Evolutionary conservation across 2,329 filamentous ascomycete species (phyloP).

Genomic region (Herpotrichia juniperi): DNA sequence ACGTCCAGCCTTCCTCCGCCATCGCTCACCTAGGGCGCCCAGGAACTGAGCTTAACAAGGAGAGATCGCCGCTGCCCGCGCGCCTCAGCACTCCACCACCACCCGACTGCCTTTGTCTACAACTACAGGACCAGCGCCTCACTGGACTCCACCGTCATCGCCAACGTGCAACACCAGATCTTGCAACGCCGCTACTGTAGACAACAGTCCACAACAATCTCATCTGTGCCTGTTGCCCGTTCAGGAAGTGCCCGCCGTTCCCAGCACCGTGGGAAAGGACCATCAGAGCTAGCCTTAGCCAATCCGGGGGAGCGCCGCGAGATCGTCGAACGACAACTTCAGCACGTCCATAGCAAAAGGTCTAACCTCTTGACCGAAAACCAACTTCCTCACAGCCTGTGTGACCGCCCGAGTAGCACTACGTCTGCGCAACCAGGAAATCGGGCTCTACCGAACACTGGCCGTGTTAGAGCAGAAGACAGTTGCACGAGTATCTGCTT

Average conservation of each 20-base stretch:
- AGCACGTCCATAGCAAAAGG: constrained; percentile 35
- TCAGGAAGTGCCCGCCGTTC: constrained; percentile 32
- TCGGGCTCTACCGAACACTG: constrained; percentile 48
- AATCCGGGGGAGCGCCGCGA: constrained; percentile 27
- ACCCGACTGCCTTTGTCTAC: constrained; percentile 18
- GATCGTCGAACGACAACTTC: constrained; percentile 32
- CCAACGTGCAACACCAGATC: constrained; percentile 43
- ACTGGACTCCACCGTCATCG: constrained; percentile 21
- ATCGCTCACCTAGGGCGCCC: constrained; percentile 51
- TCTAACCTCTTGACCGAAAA: constrained; percentile 41
- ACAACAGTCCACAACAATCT: constrained; percentile 18
- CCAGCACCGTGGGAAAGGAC: constrained; percentile 31
- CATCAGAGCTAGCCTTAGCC: constrained; percentile 25
- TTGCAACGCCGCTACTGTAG: constrained; percentile 33
- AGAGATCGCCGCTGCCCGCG: constrained; percentile 51
- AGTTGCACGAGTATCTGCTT: constrained; percentile 46
- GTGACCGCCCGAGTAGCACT: constrained; percentile 49
- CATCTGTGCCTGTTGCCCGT: constrained; percentile 27
- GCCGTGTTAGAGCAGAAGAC: constrained; percentile 38
- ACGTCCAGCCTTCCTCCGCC: constrained; percentile 54
- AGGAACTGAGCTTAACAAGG: constrained; percentile 58
- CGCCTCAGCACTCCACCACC: constrained; percentile 45
- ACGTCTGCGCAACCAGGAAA: constrained; percentile 56
- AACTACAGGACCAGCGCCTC: not conserved
- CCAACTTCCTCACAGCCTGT: constrained; percentile 43